Conservation (phyloP, 352 stramenopile species). For the Phytopythium sindhum region DNA sequence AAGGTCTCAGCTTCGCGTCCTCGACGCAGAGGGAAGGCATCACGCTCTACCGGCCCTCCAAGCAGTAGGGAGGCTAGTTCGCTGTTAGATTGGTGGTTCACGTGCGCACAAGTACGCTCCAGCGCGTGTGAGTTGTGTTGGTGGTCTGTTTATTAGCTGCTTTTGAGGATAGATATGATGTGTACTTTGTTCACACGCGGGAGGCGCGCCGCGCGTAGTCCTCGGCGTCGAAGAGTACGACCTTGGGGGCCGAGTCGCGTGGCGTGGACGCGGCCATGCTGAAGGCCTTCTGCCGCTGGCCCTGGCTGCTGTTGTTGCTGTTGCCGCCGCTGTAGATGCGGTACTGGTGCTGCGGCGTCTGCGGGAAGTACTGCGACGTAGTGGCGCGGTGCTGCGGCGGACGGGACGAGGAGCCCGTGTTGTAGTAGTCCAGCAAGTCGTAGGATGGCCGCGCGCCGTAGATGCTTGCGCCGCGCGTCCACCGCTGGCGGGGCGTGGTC, state of each 20-base stretch:
- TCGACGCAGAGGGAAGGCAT: background rate
- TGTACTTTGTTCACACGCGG: background rate
- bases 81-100: too few species aligned
- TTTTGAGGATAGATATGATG: constrained; percentile 7
- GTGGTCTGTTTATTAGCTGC: background rate
- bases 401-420: background rate
- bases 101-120: too few species aligned
- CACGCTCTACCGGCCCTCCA: background rate
- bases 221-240: constrained; percentile 6
- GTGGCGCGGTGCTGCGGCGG: background rate
- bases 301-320: background rate
- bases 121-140: too few species aligned
- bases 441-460: constrained; percentile 8
- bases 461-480: constrained; percentile 6
- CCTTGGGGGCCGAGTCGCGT: constrained; percentile 9
- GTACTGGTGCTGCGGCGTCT: constrained; percentile 9
- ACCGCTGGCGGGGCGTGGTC: background rate
- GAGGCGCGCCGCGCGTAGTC: constrained; percentile 2
- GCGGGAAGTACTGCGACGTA: constrained; percentile 4
- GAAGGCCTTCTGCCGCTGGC: constrained; percentile 6
- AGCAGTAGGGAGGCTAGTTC: too few species aligned
- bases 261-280: background rate
- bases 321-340: background rate
- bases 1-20: too few species aligned
- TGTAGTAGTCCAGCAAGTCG: constrained; percentile 6